Evolutionary conservation across 768 basidiomycete species (phyloP), one percentile per base, ranked within the genome.

Genomic region (Chalciporus sphaerocephalus): DNA sequence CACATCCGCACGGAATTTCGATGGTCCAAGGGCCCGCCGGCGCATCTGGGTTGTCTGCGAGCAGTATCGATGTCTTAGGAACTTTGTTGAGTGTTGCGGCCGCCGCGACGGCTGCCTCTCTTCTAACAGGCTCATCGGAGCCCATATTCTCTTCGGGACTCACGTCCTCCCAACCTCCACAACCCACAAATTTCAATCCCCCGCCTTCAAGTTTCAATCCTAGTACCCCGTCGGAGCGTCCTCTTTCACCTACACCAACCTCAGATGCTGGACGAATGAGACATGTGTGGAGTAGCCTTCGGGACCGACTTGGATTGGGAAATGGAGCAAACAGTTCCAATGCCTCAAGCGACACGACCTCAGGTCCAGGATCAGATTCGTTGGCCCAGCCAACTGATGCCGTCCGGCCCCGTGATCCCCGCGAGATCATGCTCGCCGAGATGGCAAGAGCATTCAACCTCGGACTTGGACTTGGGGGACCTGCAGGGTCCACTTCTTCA

Each of bases 71-170:
- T 55, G 85, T 91, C 10, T 68, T 91, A 22, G 88, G 87, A 18
- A 89, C 87, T n/a, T 64, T 91, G 13, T 70, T 91, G 24, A 90
- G 90, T 55, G 90, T 92, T 24, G 90, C 90, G 4, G 88, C 90
- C n/a, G 87, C 90, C 9, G 90, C 90, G n/a, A 91, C 89, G 1
- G 89, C 90, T 2, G 87, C 87, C 7, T 92, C 90, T 3, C 74
- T 89, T 22, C 73, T 88, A n/a, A 82, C 83, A 1, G 86, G 86
- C 27, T 78, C 81, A 18, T 79, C 81, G 4, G 78, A 83, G 39
- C 75, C 80, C 10, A 76, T 87, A 35, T 74, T 85, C 44, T 74
- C 78, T 28, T 74, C 82, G 18, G 73, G 77, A 35, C 71, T 82
- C 42, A 68, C 75, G 23, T 65, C 75, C 40, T 62, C 72, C 49